A percentile compares a stretch with the other conserved stretches of the same genome.
Evolutionary conservation across 495 filamentous ascomycete genomes (phyloP).

Genomic region (Hypoxylon lenormandii): DNA sequence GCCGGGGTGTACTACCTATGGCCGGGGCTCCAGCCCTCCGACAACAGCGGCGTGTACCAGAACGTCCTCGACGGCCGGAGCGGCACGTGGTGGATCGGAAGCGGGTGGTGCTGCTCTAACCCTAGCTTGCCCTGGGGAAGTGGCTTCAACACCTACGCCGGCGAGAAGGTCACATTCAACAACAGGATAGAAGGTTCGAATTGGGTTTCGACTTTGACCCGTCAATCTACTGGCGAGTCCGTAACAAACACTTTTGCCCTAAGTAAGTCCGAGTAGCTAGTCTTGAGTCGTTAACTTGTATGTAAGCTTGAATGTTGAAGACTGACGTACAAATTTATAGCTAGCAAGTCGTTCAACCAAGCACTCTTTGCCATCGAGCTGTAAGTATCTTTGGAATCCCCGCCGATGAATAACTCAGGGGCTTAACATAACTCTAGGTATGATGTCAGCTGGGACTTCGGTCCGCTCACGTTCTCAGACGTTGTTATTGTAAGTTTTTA

Average conservation of each 20-base stretch:
- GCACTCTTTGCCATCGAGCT: slow-evolving; percentile 57
- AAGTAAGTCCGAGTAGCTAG: slow-evolving; percentile 4
- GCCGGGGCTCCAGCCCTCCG: slow-evolving; percentile 59
- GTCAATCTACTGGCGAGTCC: slow-evolving; percentile 31
- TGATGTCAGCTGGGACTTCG: slow-evolving; percentile 55
- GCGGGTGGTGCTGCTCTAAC: slow-evolving; percentile 60
- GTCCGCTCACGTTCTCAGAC: slow-evolving; percentile 54
- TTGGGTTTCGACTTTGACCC: slow-evolving; percentile 45
- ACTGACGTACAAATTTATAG: slow-evolving; percentile 19
- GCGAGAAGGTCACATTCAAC: slow-evolving; percentile 51
- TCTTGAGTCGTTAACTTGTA: background rate
- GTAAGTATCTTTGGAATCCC: slow-evolving; percentile 27
- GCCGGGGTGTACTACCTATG: slow-evolving; percentile 58
- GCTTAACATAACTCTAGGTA: slow-evolving; percentile 22
- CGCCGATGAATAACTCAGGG: background rate
- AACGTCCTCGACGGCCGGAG: slow-evolving; percentile 58
- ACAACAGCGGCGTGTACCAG: slow-evolving; percentile 58
- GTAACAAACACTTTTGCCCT: slow-evolving; percentile 50
- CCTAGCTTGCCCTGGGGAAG: slow-evolving; percentile 57
- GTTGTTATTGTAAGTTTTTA: slow-evolving; percentile 54
- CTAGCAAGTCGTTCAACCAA: slow-evolving; percentile 57
- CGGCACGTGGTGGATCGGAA: slow-evolving; percentile 60
- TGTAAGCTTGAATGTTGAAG: background rate
- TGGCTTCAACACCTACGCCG: slow-evolving; percentile 53
- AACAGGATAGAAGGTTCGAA: slow-evolving; percentile 41